Conservation (phyloP, 257 asterid species). For the Primulina huaijiensis region DNA sequence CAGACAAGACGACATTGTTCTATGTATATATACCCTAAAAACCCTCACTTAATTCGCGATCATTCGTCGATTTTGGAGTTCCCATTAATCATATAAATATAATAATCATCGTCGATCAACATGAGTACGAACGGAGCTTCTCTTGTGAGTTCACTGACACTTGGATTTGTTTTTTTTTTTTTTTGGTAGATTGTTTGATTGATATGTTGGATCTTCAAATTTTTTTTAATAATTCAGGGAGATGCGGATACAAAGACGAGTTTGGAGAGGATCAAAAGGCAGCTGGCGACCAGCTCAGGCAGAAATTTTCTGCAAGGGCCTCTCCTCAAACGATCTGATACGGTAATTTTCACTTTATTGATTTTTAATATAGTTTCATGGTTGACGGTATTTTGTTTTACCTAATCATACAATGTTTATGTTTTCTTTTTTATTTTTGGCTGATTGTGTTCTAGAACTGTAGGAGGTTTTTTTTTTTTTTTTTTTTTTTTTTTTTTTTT, state of each 20-base stretch:
- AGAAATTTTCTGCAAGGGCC: conserved; percentile 93
- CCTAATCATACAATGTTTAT: not conserved
- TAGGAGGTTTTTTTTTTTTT: too few species aligned
- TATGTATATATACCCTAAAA: not conserved
- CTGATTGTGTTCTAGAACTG: not conserved
- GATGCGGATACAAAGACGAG: conserved; percentile 81
- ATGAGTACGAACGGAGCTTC: conserved; percentile 67
- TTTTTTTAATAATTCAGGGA: conserved; percentile 37
- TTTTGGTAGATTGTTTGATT: conserved; percentile 20
- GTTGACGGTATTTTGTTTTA: not conserved
- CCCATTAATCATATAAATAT: conserved; percentile 6
- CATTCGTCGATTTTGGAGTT: not conserved
- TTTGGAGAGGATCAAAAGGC: conserved; percentile 97
- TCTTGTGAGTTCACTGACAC: conserved; percentile 32
- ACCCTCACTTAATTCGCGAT: conserved; percentile 36
- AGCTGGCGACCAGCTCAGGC: conserved; percentile 93
- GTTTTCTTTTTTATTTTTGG: not conserved
- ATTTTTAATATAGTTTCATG: conserved; percentile 7
- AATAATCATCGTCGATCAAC: conserved; percentile 15
- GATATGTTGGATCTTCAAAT: conserved; percentile 19
- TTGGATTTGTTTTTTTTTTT: conserved; percentile 7
- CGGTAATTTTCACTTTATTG: conserved; percentile 40
- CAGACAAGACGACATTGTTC: conserved; percentile 18
- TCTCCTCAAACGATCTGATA: conserved; percentile 96
- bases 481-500: too few species aligned